Evolutionary conservation across 2,329 filamentous ascomycete species (phyloP).

Genomic region (Colletotrichum zoysiae): DNA sequence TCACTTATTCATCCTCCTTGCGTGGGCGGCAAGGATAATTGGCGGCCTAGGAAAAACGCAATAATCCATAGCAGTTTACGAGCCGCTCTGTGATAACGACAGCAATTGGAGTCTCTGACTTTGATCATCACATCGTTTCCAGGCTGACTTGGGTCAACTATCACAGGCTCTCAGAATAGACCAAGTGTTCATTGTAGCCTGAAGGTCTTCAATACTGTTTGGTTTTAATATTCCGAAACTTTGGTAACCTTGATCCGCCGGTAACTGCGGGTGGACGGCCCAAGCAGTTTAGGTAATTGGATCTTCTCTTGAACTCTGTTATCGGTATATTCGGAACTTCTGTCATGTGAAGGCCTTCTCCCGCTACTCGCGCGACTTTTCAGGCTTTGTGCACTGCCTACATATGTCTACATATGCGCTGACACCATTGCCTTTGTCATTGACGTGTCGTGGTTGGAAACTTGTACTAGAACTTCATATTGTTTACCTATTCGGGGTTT

Average conservation of each 20-base stretch:
- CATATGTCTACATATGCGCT: no score
- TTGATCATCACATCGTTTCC: neutral
- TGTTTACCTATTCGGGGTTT: neutral
- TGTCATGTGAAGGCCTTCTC: no score
- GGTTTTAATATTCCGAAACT: neutral
- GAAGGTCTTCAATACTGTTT: neutral
- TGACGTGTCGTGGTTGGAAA: neutral
- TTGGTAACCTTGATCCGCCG: neutral
- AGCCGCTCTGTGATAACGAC: accelerated
- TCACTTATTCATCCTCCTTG: neutral
- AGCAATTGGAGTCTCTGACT: no score
- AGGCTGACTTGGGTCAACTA: neutral
- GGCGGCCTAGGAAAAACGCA: neutral
- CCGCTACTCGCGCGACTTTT: no score
- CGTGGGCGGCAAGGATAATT: no score
- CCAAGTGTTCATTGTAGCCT: neutral
- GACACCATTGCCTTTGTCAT: neutral
- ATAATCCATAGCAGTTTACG: no score
- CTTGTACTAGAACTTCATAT: neutral
- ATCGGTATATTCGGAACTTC: no score
- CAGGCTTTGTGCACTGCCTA: no score
- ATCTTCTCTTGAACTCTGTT: no score
- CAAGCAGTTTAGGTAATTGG: neutral
- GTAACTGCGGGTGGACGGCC: neutral
- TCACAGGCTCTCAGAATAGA: neutral